Percentiles rank a stretch among this genome's conserved stretches.
These are phyloP conservation scores for Theobroma grandiflorum DNA, from an alignment of 441 rosid genomes.

Conservation along the genomic window DNA sequence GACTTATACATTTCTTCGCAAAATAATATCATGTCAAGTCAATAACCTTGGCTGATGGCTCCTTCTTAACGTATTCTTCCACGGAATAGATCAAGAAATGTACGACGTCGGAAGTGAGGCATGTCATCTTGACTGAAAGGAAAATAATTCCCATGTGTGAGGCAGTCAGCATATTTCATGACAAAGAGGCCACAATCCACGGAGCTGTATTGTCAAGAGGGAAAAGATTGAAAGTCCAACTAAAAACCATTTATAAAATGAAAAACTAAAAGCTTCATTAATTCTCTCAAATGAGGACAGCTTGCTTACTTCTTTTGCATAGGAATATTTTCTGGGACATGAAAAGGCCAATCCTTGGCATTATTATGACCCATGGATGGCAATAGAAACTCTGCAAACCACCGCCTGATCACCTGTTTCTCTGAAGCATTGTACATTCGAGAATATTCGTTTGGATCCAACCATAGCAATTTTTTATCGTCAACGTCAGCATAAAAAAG, in stretches of 20 bases:
- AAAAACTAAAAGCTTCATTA: neutral
- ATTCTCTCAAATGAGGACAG: neutral
- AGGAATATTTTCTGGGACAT: neutral
- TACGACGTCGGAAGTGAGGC: neutral
- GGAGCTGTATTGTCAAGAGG: neutral
- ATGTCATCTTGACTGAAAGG: neutral
- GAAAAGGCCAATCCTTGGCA: neutral
- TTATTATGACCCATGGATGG: neutral
- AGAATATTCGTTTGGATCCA: neutral
- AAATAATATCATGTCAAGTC: too few species aligned
- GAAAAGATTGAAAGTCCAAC: neutral
- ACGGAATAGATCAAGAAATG: constrained; percentile 5
- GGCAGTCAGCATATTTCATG: neutral
- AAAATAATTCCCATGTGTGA: neutral
- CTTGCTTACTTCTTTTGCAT: neutral
- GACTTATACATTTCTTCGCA: too few species aligned
- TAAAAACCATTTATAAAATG: neutral
- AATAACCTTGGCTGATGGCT: neutral
- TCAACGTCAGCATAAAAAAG: neutral
- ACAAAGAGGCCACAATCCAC: neutral
- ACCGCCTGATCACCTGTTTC: neutral
- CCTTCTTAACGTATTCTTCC: neutral
- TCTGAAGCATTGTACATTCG: neutral
- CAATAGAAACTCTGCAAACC: neutral
- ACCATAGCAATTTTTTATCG: neutral